Base-by-base conservation (phyloP, 2,329 filamentous ascomycete genomes). In the Talaromyces marneffei region DNA sequence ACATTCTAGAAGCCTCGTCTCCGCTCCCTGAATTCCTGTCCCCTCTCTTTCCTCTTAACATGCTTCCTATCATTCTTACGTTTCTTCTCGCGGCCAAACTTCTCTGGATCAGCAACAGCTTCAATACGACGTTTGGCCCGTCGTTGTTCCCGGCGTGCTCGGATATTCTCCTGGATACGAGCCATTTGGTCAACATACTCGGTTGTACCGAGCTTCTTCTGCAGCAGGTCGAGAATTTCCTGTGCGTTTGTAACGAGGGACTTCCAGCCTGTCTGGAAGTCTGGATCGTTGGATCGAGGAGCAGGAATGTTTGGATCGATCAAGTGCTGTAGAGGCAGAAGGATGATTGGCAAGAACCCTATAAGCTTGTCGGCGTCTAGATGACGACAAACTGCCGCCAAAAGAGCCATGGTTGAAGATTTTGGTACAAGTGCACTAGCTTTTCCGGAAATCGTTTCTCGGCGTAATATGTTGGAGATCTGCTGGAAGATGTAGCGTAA, bases 61-160 rank as follows among this genome's bases (percentile, higher is more conserved):
- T 87, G 92, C 81, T 94, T 94, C 79, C 87, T 86, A 72, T 94
- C 91, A 64, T 89, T 83, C 80, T 88, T 92, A 79, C 88, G 90
- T 72, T 84, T 86, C 85, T 97, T 97, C 68, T 89, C 87, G 70
- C 83, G 81, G 29, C 87, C 90, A 68, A 87, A 86, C 71, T 82
- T 88, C 77, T 94, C 93, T 1, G 94, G 94, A 70, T 89, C 85
- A 55, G 84, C 84, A 25, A 99, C 87, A 10, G 90, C 90, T 72
- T 95, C 92, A 65, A 97, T 90, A 76, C 91, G 90, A 69, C 94
- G 85, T 84, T 99, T 99, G 65, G 83, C 85, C 59, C 88, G 85
- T 65, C 95, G 81, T 69, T 87, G 85, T 71, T 91, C 85, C 66
- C 94, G 82, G 69, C 88, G 85, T 65, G 83, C 82, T 70, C 84